Base-by-base conservation (phyloP, 2,329 filamentous ascomycete genomes). In the Fusarium sarcochroum region DNA sequence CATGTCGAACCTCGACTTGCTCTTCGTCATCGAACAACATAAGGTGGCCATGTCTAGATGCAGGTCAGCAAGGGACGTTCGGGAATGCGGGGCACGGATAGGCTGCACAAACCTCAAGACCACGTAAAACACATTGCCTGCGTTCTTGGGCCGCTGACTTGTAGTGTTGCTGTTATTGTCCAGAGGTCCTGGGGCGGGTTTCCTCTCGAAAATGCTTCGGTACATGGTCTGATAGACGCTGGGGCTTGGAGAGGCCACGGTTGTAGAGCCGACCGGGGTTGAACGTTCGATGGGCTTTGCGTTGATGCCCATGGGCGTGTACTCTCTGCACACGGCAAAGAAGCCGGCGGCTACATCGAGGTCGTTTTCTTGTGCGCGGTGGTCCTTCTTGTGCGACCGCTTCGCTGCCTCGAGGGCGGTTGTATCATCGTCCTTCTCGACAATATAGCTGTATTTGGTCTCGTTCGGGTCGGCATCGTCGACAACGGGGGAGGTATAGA, bases 211-310 rank as follows among this genome's bases (percentile, higher is more conserved):
- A 65, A 99, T 91, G 78, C 92, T 97, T 77, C 94, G 86, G 81
- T 99, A 99, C 93, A 99, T 98, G 78, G 92, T 92, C 85, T 98
- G 96, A 80, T 98, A 98, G 37, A 99, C 95, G 78, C 95, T 98
- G 58, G 92, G 94, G 75, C 93, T 97, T 58, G 94, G 91, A 41
- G 91, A 85, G 34, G 91, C 89, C 44, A 96, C 89, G 17, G 92
- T 91, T 52, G 87, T 80, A 58, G 91, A 90, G 18, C 93, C 93
- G 14, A 93, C 88, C 7, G 94, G 93, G 1, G 93, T 95, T 32
- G 90, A 89, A 63, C 93, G 88, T 81, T 97, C 94, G 60, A 95
- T 94, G 7, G 94, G 94, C 80, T 95, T 97, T 63, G 93, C 93
- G 82, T 97, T 97, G 78, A 97, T 91, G 41, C 94, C 94, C 76